Base-by-base conservation (phyloP, 768 basidiomycete genomes). In the Mrakia blollopis region DNA sequence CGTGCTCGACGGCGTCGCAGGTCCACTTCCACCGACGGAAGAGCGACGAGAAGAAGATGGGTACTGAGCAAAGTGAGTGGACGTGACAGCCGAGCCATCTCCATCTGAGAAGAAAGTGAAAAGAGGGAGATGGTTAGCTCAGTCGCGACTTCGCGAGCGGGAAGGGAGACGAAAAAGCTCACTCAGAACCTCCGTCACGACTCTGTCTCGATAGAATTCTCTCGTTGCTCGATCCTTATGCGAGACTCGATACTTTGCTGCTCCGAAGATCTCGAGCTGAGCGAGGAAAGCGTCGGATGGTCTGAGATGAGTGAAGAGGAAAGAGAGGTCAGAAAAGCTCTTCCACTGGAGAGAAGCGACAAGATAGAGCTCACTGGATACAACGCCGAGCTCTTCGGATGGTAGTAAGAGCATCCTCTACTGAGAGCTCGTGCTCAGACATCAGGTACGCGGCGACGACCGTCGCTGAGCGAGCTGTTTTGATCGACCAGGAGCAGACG, bases 361-460 rank as follows among this genome's bases (percentile, higher is more conserved):
- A 84, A 50, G n/a, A n/a, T n/a, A n/a, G 47, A 21, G 47, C 91
- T 79, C 81, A 95, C 93, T 91, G 88, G 23, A 91, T 86, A 73
- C 85, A 84, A 0, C 92, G 91, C 14, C 94, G 87, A 28, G 86
- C 88, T 75, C 87, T 84, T 74, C 86, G 86, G 78, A 96, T 89
- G 79, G 91, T 84, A 32, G 89, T 87, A 18, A 97, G 83, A 8
- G 94, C 93, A 30, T 86, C 84, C 16, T 87, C 84, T 0, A 87
- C 85, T 77, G 90, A 88, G 3, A 89, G 67, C 23, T 89, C 86
- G 79, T 86, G 85, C 6, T 88, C 87, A 80, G 91, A 88, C 92
- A 97, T 95, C 63, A 97, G 85, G 81, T 93, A 97, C 6, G 94
- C 94, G 2, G 92, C 90, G 10, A 91, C 90, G 67, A 96, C 89